Evolutionary conservation across 495 filamentous ascomycete genomes (phyloP).

Genomic region (Penicillium cosmopolitanum): DNA sequence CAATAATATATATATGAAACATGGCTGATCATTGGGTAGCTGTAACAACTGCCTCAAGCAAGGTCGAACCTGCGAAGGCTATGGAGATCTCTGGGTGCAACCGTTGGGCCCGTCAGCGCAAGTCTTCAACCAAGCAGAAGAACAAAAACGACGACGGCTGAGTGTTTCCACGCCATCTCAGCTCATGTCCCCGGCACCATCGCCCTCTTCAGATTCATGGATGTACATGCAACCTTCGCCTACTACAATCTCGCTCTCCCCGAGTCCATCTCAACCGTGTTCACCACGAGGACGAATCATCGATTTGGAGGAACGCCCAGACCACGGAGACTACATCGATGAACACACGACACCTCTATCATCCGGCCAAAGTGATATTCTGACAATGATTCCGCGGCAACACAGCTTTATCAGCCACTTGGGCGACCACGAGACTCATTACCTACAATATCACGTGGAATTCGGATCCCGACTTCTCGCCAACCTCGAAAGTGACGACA

Average conservation of each 20-base stretch:
- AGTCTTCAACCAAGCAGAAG: slow-evolving; percentile 32
- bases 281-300: slow-evolving; percentile 13
- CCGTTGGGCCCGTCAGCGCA: slow-evolving; percentile 41
- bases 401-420: slow-evolving; percentile 34
- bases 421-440: slow-evolving; percentile 41
- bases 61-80: slow-evolving; percentile 46
- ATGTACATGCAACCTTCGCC: slow-evolving; percentile 17
- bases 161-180: slow-evolving; percentile 19
- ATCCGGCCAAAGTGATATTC: background rate
- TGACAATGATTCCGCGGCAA: slow-evolving; percentile 17
- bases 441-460: slow-evolving; percentile 50
- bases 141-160: slow-evolving; percentile 32
- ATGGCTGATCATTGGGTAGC: slow-evolving; percentile 20
- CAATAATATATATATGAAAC: background rate
- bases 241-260: slow-evolving; percentile 8
- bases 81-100: slow-evolving; percentile 48
- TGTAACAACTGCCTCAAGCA: slow-evolving; percentile 46
- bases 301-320: slow-evolving; percentile 6
- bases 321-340: background rate
- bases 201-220: slow-evolving; percentile 22
- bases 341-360: background rate
- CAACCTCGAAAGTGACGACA: slow-evolving; percentile 47
- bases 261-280: slow-evolving; percentile 14
- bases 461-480: slow-evolving; percentile 43
- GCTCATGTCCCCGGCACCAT: slow-evolving; percentile 25